These are phyloP conservation scores for Septoria linicola DNA, from an alignment of 2,329 filamentous ascomycete genomes.

Conservation along the genomic window DNA sequence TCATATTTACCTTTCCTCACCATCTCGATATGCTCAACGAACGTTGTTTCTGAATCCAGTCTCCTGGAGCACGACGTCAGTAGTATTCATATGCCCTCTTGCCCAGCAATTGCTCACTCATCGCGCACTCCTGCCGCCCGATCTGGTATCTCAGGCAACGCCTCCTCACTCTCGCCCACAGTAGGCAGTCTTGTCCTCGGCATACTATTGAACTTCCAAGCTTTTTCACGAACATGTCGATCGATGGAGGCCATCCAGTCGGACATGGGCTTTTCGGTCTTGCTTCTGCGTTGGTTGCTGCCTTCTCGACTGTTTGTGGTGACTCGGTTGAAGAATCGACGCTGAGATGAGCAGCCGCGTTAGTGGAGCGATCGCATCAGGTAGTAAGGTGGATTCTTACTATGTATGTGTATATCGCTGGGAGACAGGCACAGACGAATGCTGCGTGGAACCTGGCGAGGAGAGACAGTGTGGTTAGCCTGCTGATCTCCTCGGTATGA, in stretches of 20 bases:
- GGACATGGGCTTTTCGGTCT: conserved; percentile 1
- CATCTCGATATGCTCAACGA: too few species aligned
- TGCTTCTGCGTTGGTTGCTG: not conserved
- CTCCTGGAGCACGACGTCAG: too few species aligned
- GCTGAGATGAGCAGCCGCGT: not conserved
- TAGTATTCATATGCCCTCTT: too few species aligned
- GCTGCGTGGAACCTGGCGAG: conserved; percentile 2
- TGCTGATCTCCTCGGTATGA: too few species aligned
- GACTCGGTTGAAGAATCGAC: not conserved
- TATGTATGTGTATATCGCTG: conserved; percentile 4
- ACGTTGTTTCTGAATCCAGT: too few species aligned
- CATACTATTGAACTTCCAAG: conserved; percentile 4
- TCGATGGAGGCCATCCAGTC: conserved; percentile 9
- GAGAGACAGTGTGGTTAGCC: not conserved
- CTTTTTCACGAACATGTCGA: not conserved
- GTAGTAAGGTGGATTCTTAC: not conserved
- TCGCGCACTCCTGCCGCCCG: not conserved
- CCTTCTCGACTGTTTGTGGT: not conserved
- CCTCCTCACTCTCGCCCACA: conserved; percentile 2
- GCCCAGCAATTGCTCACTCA: too few species aligned
- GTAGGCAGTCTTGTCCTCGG: not conserved
- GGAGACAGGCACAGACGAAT: conserved; percentile 7
- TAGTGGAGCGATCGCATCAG: not conserved
- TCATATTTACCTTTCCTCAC: too few species aligned
- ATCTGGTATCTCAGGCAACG: not conserved